Base-by-base conservation (phyloP, 164 flowering plant species). In the Annona cherimola region DNA sequence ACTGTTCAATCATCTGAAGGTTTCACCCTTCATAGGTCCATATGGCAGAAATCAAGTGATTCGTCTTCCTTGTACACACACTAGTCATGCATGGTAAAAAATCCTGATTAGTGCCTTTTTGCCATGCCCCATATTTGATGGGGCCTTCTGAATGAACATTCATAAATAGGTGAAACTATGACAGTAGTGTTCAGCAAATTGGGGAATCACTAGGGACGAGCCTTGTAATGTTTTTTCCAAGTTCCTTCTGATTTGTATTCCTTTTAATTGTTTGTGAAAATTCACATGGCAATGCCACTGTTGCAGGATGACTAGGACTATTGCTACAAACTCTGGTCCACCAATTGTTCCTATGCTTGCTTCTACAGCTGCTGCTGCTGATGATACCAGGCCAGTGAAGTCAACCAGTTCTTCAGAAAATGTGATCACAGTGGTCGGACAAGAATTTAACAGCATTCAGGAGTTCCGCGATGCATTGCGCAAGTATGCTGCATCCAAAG, bases 371-470 rank as follows among this genome's bases (percentile, higher is more conserved):
- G 63, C 63, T 61, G n/a, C 35, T 61, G 63, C 20, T 61, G 63
- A 20, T 18, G 63, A 61, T 61, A 7, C 35, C 19, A 8, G 63
- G 63, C 63, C 18, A 7, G 8, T n/a, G 35, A 20, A 20, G 63
- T 20, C 35, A n/a, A 8, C 63, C 18, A 64, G 2, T 42, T 64
- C 42, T 64, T 11, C 57, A 50, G 43, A 41, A 14, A 86, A 85
- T 75, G 75, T 81, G 8, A 91, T 91, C n/a, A 88, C 90, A 16
- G 93, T 93, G 60, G 94, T 88, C 45, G 94, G 90, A 20, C 97
- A 92, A 81, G 76, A 88, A 67, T 92, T 92, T 76, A 84, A 75
- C 60, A 77, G 86, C 73, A 86, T 84, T 45, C 78, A 76, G 68
- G 92, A 86, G 42, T 89, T 92, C 68, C 88, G 91, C 43, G 92